phyloP scores from a whole-genome alignment of 176 grass and related monocot species.

The Elaeis guineensis region DNA sequence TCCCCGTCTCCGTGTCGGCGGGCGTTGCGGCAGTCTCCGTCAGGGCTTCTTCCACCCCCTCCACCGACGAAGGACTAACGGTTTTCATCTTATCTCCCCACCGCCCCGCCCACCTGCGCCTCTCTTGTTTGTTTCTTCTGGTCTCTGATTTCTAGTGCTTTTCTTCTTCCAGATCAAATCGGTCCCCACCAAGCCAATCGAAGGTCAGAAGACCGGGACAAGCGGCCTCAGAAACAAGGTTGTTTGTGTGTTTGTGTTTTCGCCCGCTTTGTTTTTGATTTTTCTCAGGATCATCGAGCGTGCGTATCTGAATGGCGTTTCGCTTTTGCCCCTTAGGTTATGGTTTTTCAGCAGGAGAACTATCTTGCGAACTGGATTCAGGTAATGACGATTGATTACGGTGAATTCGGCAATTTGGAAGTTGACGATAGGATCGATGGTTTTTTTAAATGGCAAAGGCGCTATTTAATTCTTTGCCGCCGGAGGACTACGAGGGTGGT shows the following conservation, averaged over 20 bases:
- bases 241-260: neutral
- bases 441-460: conserved; percentile 37
- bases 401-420: neutral
- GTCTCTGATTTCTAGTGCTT: too few species aligned
- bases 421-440: neutral
- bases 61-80: too few species aligned
- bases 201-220: conserved; percentile 86
- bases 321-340: conserved; percentile 35
- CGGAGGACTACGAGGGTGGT: conserved; percentile 61
- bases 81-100: too few species aligned
- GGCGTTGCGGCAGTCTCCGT: too few species aligned
- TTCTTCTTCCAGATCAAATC: conserved; percentile 38
- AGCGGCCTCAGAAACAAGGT: conserved; percentile 87
- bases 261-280: neutral
- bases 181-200: conserved; percentile 55
- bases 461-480: conserved; percentile 74
- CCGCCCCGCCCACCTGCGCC: too few species aligned
- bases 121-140: too few species aligned
- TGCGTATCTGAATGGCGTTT: neutral
- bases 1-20: too few species aligned
- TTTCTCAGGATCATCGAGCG: neutral
- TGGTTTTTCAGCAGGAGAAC: conserved; percentile 76
- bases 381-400: conserved; percentile 23
- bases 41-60: too few species aligned
- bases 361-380: conserved; percentile 95